Conservation (phyloP, 2,329 filamentous ascomycete species). For the Coniochaeta hoffmannii region DNA sequence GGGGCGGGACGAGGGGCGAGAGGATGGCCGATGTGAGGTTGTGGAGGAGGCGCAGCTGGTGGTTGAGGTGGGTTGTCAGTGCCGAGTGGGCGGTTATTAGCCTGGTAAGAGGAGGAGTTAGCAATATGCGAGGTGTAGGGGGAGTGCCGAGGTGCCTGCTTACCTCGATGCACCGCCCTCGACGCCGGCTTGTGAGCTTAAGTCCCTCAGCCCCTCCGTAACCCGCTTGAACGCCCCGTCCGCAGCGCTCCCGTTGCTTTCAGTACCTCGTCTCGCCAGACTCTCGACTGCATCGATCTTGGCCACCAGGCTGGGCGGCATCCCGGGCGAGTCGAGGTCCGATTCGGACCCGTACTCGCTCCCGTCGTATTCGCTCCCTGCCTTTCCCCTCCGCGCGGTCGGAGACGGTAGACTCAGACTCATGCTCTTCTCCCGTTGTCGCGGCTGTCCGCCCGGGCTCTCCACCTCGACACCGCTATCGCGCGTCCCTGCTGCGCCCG, state of each 20-base stretch:
- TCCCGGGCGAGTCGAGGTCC: slow-evolving; percentile 61
- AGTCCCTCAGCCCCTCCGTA: slow-evolving; percentile 60
- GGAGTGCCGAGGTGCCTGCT: slow-evolving; percentile 12
- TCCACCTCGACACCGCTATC: slow-evolving; percentile 37
- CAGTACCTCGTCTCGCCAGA: slow-evolving; percentile 57
- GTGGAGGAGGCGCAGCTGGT: slow-evolving; percentile 70
- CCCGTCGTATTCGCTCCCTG: slow-evolving; percentile 58
- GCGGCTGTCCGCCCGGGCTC: slow-evolving; percentile 15
- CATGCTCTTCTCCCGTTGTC: slow-evolving; percentile 20
- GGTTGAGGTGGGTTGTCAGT: slow-evolving; percentile 63
- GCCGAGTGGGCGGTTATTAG: slow-evolving; percentile 70
- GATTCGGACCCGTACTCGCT: slow-evolving; percentile 69
- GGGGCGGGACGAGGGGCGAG: slow-evolving; percentile 58
- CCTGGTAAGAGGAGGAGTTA: slow-evolving; percentile 35
- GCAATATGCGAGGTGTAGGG: not conserved
- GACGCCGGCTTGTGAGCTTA: slow-evolving; percentile 66
- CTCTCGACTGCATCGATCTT: slow-evolving; percentile 68
- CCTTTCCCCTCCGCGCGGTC: slow-evolving; percentile 49
- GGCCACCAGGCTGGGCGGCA: slow-evolving; percentile 58
- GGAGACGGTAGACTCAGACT: slow-evolving; percentile 38
- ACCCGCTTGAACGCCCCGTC: slow-evolving; percentile 64
- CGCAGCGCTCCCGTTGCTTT: slow-evolving; percentile 55
- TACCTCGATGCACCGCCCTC: slow-evolving; percentile 67
- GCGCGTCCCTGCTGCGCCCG: slow-evolving; percentile 21
- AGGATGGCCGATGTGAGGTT: slow-evolving; percentile 64